Percentiles rank a stretch among this genome's conserved stretches.
phyloP scores from a whole-genome alignment of 148 eudicot genomes.

The Vaccinium macrocarpon region DNA sequence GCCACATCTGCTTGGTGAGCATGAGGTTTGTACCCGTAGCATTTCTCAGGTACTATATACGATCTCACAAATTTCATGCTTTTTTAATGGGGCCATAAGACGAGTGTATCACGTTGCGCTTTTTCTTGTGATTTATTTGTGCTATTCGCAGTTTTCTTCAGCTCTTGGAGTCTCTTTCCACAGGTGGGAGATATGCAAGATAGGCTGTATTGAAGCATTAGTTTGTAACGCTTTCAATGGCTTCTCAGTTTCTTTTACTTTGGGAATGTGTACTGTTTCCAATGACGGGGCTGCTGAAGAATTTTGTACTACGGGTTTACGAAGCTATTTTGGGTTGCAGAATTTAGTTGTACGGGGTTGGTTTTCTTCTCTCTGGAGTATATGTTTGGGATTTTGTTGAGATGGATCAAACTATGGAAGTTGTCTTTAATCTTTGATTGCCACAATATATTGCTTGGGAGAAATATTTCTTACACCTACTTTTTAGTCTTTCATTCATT shows the following conservation, averaged over 20 bases:
- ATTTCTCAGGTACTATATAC: too few relatives aligned
- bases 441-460: too few relatives aligned
- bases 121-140: background rate
- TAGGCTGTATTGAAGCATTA: slow-evolving; percentile 81
- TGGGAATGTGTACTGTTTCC: background rate
- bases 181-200: slow-evolving; percentile 61
- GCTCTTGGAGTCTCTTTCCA: background rate
- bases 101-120: background rate
- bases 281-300: background rate
- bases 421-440: too few relatives aligned
- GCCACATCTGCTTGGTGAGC: too few relatives aligned
- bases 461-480: too few relatives aligned
- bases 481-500: too few relatives aligned
- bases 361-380: background rate
- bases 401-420: too few relatives aligned
- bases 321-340: background rate
- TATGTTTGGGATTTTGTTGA: background rate
- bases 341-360: background rate
- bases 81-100: background rate
- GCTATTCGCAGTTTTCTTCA: background rate
- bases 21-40: too few relatives aligned
- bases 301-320: background rate
- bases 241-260: background rate
- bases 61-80: background rate
- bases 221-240: background rate